Base-by-base conservation (phyloP, 805 yeast species). In the Pichia exigua region DNA sequence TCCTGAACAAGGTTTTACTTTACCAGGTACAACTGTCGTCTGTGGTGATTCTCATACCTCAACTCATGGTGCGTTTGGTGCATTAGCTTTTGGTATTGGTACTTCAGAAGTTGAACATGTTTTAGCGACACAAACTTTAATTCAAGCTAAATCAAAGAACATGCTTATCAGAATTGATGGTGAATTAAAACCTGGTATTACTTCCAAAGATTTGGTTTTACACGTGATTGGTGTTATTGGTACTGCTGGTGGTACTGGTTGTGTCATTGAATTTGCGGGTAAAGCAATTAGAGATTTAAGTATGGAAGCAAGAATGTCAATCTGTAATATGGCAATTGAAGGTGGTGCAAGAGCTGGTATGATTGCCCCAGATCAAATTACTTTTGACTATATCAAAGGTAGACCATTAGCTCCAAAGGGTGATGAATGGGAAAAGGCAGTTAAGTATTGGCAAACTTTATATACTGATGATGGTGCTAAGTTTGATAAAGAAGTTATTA, bases 301-400 rank as follows among this genome's bases (percentile, higher is more conserved):
- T 32, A 89, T 94, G 90, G 99, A 94, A 73, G 97, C 98, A 12
- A 82, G 99, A 73, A 94, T 94, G 99, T 90, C 98, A 50, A 94
- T 94, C 76, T 94, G 99, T 79, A 94, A 94, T 70, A 94, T 94
- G 99, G 84, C 98, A 45, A 92, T 94, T 64, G 99, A 94, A 74
- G 99, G 86, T 54, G 99, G 99, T 73, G 99, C 99, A 18, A 85
- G 99, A 74, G 98, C 99, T 27, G 99, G 99, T 72, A 89, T 94
- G 97, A 92, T 94, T 67, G 87, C 85, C 58, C 99, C 99, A 11
- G 99, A 94, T 67, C 86, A 90, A 58, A 82, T 69, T 49, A 92
- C 98, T 28, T 87, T 85, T 64, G 84, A 85, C 54, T 94, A 94
- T 72, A 76, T 94, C 62, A 83, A 91, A 73, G 96, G 95, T 55